Percentiles rank a stretch among this genome's conserved stretches.
Conservation (phyloP, 192 early-diverging fungal genomes). For the Diversispora epigaea region DNA sequence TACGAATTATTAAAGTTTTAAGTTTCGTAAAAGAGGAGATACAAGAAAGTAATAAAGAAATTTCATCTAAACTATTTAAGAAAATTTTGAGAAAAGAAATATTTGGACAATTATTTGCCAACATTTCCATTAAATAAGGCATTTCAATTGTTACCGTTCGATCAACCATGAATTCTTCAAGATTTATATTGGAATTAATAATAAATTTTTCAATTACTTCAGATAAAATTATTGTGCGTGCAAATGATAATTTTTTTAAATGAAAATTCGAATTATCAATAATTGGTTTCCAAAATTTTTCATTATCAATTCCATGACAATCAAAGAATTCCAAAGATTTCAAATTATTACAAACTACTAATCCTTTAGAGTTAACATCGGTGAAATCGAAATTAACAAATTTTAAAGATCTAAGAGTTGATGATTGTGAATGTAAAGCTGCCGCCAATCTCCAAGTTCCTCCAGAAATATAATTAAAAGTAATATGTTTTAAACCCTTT, state of each 20-base stretch:
- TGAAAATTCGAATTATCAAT: neutral
- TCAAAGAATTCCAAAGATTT: neutral
- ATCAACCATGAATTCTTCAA: neutral
- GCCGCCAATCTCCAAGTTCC: neutral
- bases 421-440: neutral
- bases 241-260: neutral
- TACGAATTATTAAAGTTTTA: neutral
- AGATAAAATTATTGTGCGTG: neutral
- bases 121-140: neutral
- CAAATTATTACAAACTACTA: neutral
- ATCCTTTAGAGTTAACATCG: neutral
- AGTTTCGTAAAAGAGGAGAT: neutral
- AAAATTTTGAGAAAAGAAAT: neutral
- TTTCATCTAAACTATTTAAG: neutral
- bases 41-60: neutral
- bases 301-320: neutral
- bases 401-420: neutral
- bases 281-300: slow-evolving; percentile 6
- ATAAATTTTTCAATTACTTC: neutral
- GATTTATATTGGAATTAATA: neutral
- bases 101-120: neutral
- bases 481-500: neutral
- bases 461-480: neutral
- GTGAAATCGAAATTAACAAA: neutral
- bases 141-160: neutral